These are phyloP conservation scores for Staphylotrichum longicolle DNA, from an alignment of 495 filamentous ascomycete genomes.

Conservation along the genomic window DNA sequence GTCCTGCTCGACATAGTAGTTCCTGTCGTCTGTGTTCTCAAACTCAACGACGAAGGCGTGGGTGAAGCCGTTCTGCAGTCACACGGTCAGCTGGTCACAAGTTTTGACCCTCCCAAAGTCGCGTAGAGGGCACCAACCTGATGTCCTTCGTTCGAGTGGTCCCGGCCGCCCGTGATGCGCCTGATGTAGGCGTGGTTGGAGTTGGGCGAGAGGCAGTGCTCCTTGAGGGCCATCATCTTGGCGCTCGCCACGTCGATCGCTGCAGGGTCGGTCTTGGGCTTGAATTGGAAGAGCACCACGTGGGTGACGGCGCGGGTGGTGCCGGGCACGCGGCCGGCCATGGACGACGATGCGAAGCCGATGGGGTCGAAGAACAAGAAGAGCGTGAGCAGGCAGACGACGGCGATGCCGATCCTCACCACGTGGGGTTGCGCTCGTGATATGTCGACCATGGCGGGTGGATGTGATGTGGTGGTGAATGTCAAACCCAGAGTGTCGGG, in stretches of 20 bases:
- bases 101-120: too few species aligned
- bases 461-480: background rate
- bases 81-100: constrained; percentile 9
- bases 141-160: constrained; percentile 61
- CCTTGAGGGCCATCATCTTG: constrained; percentile 37
- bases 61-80: constrained; percentile 46
- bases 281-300: constrained; percentile 62
- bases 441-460: constrained; percentile 6
- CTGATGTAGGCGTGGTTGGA: constrained; percentile 57
- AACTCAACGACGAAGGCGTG: constrained; percentile 66
- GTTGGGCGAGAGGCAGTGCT: constrained; percentile 47
- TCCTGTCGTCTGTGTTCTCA: constrained; percentile 51
- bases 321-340: constrained; percentile 1
- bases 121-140: constrained; percentile 45
- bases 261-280: constrained; percentile 37
- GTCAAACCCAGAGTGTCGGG: too few species aligned
- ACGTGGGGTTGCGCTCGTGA: constrained; percentile 15
- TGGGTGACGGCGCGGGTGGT: constrained; percentile 43
- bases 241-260: constrained; percentile 39
- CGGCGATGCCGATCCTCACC: constrained; percentile 12
- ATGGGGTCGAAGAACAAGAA: constrained; percentile 28
- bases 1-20: constrained; percentile 56
- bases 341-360: constrained; percentile 20
- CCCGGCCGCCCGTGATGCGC: constrained; percentile 55
- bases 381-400: constrained; percentile 16